phyloP scores from a whole-genome alignment of 768 basidiomycete species.

The Dacryopinax primogenitus region DNA sequence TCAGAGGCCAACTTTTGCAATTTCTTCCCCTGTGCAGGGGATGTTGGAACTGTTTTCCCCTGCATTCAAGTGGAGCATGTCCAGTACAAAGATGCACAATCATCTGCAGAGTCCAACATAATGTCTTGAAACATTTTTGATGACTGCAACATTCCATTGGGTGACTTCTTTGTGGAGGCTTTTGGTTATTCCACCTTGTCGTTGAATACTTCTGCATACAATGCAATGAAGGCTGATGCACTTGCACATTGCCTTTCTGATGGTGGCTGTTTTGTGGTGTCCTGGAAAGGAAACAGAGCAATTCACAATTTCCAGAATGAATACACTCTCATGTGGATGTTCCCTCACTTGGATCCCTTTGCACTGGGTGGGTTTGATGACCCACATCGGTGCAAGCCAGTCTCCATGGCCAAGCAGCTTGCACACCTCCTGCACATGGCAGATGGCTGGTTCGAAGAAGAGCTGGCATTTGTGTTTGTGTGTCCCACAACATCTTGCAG shows the following conservation, averaged over 20 bases:
- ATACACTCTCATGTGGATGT: too few species aligned
- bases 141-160: neutral
- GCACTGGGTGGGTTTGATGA: too few species aligned
- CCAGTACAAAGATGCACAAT: neutral
- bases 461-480: too few species aligned
- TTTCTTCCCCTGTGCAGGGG: neutral
- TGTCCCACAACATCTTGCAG: too few species aligned
- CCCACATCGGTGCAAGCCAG: too few species aligned
- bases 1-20: neutral
- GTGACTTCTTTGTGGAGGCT: neutral
- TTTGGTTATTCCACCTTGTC: neutral
- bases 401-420: too few species aligned
- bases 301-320: too few species aligned
- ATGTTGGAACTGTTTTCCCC: neutral
- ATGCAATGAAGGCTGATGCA: neutral
- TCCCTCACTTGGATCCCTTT: too few species aligned
- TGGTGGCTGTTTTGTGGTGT: neutral
- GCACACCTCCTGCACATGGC: too few species aligned
- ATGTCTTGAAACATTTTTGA: neutral
- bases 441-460: too few species aligned
- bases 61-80: neutral
- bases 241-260: neutral
- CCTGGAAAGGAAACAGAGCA: neutral
- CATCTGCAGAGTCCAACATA: neutral
- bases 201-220: neutral